Base-by-base conservation (phyloP, 352 stramenopile species). In the Phytophthora meadii region DNA sequence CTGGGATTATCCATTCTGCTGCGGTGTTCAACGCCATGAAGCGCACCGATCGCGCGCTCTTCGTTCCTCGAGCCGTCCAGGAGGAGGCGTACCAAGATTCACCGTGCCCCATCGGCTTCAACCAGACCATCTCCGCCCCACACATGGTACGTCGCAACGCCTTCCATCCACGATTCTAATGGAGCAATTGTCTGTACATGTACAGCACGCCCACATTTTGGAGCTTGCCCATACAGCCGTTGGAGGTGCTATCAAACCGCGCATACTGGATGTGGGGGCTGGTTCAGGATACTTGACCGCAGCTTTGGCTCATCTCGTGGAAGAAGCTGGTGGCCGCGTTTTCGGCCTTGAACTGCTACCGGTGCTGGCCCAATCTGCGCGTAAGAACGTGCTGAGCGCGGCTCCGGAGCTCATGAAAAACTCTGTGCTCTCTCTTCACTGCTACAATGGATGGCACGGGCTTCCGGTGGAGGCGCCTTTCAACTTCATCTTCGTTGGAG, bases 401-500 rank as follows among this genome's bases (percentile, higher is more conserved):
- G 92, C 97, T 47, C 41, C 65, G 2, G 94, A 98, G 54, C 67
- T 98, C 24, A 44, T 98, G 25, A 78, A 94, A 9, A 62, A 51
- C 22, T 78, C 81, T 2, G 59, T 88, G 3, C 75, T 94, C 24
- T 81, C 73, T 0, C 12, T 94, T 22, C 73, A 71, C 25, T 76
- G 67, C 27, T 71, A 87, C 39, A 97, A 99, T 70, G 97, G 97
- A 34, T 99, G 95, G 94, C 81, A 97, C 32, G 97, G 97, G 15
- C 77, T 97, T 34, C 74, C 82, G 1, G 87, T 89, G 30, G 78
- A 95, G 54, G 87, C 77, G 9, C 97, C 97, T n/a, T 99, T 98
- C 72, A 87, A 99, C 74, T 97, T 92, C 52, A 99, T 99, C 66
- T 96, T 99, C 74, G 97, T 99, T 0, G 97, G 97, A 1, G 97